Conservation (phyloP, 2,329 filamentous ascomycete species). For the Xylariaceae sp. region DNA sequence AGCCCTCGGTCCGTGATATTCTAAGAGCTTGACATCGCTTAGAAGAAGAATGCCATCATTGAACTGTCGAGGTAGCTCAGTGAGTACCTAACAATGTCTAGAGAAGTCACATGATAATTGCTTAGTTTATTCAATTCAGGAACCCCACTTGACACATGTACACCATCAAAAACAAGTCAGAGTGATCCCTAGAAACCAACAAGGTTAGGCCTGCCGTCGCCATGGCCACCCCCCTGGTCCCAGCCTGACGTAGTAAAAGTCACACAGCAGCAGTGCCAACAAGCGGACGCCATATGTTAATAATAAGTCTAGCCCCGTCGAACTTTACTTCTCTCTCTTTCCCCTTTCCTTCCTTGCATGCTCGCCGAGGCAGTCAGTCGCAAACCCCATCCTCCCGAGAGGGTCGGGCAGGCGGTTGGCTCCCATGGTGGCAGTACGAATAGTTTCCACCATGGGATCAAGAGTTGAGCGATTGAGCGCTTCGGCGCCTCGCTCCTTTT, state of each 20-base stretch:
- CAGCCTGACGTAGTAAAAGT: slow-evolving; percentile 19
- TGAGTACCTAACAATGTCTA: too few relatives aligned
- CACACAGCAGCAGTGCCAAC: too few relatives aligned
- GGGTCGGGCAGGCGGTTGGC: slow-evolving; percentile 39
- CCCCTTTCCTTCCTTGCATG: slow-evolving; percentile 21
- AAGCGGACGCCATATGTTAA: slow-evolving; percentile 14
- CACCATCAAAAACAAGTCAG: too few relatives aligned
- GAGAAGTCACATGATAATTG: too few relatives aligned
- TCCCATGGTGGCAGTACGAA: slow-evolving; percentile 33
- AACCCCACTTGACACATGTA: too few relatives aligned
- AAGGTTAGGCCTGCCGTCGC: background rate
- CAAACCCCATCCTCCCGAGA: slow-evolving; percentile 33
- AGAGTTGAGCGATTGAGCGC: slow-evolving; percentile 27
- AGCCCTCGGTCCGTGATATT: too few relatives aligned
- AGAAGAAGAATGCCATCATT: too few relatives aligned
- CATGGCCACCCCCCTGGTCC: slow-evolving; percentile 8
- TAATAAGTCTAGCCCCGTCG: slow-evolving; percentile 9
- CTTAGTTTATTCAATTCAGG: too few relatives aligned
- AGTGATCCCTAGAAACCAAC: background rate
- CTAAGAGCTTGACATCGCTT: too few relatives aligned
- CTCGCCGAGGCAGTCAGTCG: slow-evolving; percentile 35
- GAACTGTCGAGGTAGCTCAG: too few relatives aligned
- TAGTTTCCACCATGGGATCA: slow-evolving; percentile 30
- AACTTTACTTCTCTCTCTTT: background rate
- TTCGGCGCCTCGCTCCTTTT: slow-evolving; percentile 26